Evolutionary conservation across 2,329 filamentous ascomycete species (phyloP).

Genomic region (Microsporum ferrugineum): DNA sequence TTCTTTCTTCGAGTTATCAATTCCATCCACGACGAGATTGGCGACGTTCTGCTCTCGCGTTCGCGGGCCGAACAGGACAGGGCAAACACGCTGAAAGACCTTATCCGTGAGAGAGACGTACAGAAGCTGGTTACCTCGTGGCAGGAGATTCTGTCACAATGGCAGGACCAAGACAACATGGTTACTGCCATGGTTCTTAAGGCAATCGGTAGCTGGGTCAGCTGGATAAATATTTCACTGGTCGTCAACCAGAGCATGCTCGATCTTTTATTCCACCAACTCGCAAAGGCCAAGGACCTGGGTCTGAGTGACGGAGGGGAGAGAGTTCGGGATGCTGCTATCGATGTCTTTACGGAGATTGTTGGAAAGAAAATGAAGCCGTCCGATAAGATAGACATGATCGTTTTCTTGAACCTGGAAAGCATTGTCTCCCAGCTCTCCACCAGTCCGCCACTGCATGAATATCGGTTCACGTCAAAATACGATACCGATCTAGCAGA

Average conservation of each 20-base stretch:
- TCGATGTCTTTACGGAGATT: constrained; percentile 91
- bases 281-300: constrained; percentile 58
- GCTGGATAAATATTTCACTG: constrained; percentile 94
- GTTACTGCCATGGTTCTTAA: constrained; percentile 81
- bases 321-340: constrained; percentile 76
- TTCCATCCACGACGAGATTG: constrained; percentile 94
- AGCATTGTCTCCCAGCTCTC: constrained; percentile 79
- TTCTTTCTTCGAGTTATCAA: constrained; percentile 81
- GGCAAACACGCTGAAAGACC: constrained; percentile 82
- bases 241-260: constrained; percentile 87
- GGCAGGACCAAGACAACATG: constrained; percentile 56
- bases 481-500: constrained; percentile 96
- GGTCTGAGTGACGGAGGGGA: constrained; percentile 58
- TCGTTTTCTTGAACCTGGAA: constrained; percentile 76
- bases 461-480: constrained; percentile 65
- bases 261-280: constrained; percentile 69
- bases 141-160: constrained; percentile 78
- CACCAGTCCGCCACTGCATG: constrained; percentile 65
- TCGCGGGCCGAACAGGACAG: constrained; percentile 68
- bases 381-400: constrained; percentile 85
- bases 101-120: constrained; percentile 76
- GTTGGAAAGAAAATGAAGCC: constrained; percentile 97
- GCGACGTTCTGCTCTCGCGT: constrained; percentile 74
- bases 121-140: constrained; percentile 78
- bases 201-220: constrained; percentile 93